Base-by-base conservation (phyloP, 2,329 filamentous ascomycete genomes). In the Fusarium chlamydosporum region DNA sequence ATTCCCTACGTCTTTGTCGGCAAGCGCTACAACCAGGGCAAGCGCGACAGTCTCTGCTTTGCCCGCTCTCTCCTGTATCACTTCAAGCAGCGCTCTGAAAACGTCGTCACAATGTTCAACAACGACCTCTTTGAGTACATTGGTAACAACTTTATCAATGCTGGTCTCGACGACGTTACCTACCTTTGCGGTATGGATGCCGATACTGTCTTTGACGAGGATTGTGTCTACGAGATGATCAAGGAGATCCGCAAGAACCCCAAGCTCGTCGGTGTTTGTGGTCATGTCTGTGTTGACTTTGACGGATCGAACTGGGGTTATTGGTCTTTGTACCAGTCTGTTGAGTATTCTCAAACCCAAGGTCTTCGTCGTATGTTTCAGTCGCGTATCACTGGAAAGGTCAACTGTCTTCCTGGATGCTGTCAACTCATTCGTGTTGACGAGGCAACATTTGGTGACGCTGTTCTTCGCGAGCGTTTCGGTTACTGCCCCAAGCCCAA, bases 351-450 rank as follows among this genome's bases (percentile, higher is more conserved):
- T 0, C 82, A 83, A 56, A 82, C 82, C 0, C 82, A 84, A 61
- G 81, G 81, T 6, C 76, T 84, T 45, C 79, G 82, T 3, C 80
- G 83, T 11, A 81, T 84, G 73, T 83, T 84, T 67, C 83, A 85
- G 70, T 83, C 82, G 10, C 78, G 82, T 35, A 79, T 82, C 45
- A 85, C 83, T 0, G 81, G 82, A 58, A 84, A 84, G 55, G 83
- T 84, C 46, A 83, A 82, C 37, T 84, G 82, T 64, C 77, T 83
- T 3, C 82, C 82, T 0, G 82, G 83, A 7, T 84, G 83, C 47
- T 85, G 83, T 59, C 83, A 85, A 68, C 77, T 85, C 16, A 82
- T 85, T 51, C 82, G 81, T 13, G 79, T 85, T 13, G 82, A 83
- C 51, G 82, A 84, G 64, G 80, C 82, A 12, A 85, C 83, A 0